Percentiles rank a stretch among this genome's conserved stretches.
These are phyloP conservation scores for Fusarium hainanense DNA, from an alignment of 2,329 filamentous ascomycete species.

Conservation along the genomic window DNA sequence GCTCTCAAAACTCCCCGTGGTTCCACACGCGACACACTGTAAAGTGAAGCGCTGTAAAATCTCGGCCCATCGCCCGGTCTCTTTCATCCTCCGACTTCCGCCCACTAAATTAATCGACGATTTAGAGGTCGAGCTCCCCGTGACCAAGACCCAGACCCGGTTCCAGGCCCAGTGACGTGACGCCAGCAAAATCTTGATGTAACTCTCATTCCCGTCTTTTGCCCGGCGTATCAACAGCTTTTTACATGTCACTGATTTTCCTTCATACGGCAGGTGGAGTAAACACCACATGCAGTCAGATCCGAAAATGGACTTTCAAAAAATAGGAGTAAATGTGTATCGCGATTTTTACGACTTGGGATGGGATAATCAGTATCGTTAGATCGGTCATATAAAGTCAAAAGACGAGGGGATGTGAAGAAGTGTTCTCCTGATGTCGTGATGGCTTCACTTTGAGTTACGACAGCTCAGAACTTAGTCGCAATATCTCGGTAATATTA, in stretches of 20 bases:
- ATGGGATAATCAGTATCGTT: background rate
- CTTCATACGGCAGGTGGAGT: conserved; percentile 6
- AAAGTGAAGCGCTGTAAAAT: background rate
- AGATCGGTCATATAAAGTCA: background rate
- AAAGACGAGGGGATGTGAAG: background rate
- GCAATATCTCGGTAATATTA: background rate
- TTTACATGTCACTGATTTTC: conserved; percentile 7
- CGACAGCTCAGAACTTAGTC: background rate
- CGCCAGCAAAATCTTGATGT: conserved; percentile 15
- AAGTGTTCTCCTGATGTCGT: background rate
- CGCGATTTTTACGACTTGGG: background rate
- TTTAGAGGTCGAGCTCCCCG: conserved; percentile 30
- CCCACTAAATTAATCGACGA: conserved; percentile 14
- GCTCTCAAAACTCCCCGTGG: conserved; percentile 14
- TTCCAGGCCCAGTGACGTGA: conserved; percentile 10
- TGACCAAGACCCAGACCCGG: conserved; percentile 14
- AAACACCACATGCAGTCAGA: background rate
- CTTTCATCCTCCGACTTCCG: conserved; percentile 33
- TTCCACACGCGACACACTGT: background rate
- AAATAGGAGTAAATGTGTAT: background rate
- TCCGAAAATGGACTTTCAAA: background rate
- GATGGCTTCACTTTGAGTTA: background rate
- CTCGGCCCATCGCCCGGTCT: conserved; percentile 29
- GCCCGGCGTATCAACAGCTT: conserved; percentile 19
- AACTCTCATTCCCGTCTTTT: conserved; percentile 13